Conservation (phyloP, 2,329 filamentous ascomycete genomes). For the Teratosphaeria epicoccoides region DNA sequence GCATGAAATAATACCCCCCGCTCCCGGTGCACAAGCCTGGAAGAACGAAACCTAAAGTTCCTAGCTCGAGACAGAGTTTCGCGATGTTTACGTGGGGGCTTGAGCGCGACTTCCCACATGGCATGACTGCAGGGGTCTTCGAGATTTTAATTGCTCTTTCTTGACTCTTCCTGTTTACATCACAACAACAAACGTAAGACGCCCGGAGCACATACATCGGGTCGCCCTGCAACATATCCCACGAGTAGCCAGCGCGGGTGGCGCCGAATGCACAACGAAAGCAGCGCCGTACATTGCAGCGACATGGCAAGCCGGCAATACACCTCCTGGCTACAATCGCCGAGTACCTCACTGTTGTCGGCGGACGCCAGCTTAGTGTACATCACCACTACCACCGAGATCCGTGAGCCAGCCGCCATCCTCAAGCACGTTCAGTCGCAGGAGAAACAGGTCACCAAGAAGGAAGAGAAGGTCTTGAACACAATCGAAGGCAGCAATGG, state of each 20-base stretch:
- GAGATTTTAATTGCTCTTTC: background rate
- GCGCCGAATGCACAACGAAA: background rate
- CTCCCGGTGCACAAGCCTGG: no score
- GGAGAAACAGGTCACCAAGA: conserved; percentile 68
- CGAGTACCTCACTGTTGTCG: conserved; percentile 33
- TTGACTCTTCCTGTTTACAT: background rate
- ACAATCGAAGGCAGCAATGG: conserved; percentile 60
- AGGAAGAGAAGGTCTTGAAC: conserved; percentile 65
- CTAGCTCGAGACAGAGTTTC: background rate
- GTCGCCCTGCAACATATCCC: background rate
- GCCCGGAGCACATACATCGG: background rate
- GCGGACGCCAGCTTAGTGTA: conserved; percentile 54
- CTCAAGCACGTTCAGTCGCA: conserved; percentile 68
- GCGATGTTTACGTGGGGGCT: background rate
- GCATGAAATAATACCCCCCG: no score
- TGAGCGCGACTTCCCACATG: background rate
- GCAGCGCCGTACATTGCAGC: background rate
- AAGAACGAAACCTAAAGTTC: no score
- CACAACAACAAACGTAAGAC: background rate
- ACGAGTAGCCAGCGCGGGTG: background rate
- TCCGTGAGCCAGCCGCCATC: conserved; percentile 63
- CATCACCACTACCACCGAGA: conserved; percentile 72
- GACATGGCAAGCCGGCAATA: conserved; percentile 32
- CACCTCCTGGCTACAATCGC: conserved; percentile 35
- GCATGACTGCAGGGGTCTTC: background rate